These are phyloP conservation scores for Tieghemiomyces parasiticus DNA, from an alignment of 192 early-diverging fungal genomes.

Conservation along the genomic window DNA sequence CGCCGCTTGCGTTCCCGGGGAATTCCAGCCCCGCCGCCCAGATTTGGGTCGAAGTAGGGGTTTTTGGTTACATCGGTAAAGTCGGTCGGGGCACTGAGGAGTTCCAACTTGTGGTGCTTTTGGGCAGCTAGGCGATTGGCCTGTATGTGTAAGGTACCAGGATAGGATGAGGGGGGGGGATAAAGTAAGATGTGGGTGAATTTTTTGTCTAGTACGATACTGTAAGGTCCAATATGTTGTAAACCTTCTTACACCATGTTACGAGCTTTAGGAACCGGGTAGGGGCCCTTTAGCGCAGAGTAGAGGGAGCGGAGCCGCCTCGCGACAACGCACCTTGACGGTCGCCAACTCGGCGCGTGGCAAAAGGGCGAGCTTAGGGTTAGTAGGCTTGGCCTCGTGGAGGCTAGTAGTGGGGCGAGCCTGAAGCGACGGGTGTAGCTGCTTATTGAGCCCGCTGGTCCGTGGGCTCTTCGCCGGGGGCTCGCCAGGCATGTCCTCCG, in stretches of 20 bases:
- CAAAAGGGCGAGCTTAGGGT: not conserved
- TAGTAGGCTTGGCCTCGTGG: not conserved
- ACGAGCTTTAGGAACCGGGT: not conserved
- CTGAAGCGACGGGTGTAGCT: not conserved
- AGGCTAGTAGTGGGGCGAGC: not conserved
- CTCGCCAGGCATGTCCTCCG: no score
- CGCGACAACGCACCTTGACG: not conserved
- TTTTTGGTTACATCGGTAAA: slow-evolving; percentile 55
- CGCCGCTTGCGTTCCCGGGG: slow-evolving; percentile 28
- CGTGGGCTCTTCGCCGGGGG: no score
- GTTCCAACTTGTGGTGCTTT: not conserved
- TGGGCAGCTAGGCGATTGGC: not conserved
- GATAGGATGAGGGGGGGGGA: not conserved
- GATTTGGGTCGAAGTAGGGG: slow-evolving; percentile 71
- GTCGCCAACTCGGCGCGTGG: not conserved
- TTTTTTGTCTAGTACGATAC: not conserved
- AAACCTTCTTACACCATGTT: not conserved
- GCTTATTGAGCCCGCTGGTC: not conserved
- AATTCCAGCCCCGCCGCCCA: slow-evolving; percentile 23
- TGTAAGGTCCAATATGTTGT: not conserved
- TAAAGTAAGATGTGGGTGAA: not conserved
- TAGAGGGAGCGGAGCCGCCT: not conserved
- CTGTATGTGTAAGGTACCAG: not conserved
- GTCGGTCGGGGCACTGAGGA: not conserved
- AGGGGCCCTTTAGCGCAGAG: not conserved